Percentiles rank a stretch among this genome's conserved stretches.
Evolutionary conservation across 306 rosid genomes (phyloP).

Genomic region (Dryas octopetala): DNA sequence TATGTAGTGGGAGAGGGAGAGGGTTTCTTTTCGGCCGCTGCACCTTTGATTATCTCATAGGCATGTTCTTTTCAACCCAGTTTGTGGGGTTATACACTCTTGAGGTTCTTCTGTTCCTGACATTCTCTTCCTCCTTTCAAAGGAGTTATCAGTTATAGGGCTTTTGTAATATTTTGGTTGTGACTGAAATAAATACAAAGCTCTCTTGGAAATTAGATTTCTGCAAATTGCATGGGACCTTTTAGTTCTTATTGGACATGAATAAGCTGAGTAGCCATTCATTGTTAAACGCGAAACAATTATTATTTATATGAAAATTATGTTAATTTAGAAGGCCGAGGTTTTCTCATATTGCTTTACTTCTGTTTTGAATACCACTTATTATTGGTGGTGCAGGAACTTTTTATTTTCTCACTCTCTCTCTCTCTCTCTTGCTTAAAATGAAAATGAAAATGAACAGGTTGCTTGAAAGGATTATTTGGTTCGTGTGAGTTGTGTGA

Average conservation of each 20-base stretch:
- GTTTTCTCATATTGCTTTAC: not conserved
- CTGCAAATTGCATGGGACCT: not conserved
- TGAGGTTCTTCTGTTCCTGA: constrained; percentile 31
- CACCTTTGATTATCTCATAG: constrained; percentile 41
- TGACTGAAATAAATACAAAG: constrained; percentile 50
- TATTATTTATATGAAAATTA: not conserved
- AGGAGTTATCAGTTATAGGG: constrained; percentile 33
- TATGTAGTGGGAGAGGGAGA: constrained; percentile 46
- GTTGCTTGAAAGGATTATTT: too few relatives aligned
- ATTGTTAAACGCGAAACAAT: not conserved
- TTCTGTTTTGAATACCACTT: not conserved
- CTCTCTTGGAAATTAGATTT: constrained; percentile 21
- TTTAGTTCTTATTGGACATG: not conserved
- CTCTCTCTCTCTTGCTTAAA: too few relatives aligned
- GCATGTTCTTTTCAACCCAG: constrained; percentile 47
- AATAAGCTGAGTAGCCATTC: not conserved
- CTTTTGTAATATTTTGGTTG: constrained; percentile 49
- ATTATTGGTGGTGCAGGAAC: not conserved
- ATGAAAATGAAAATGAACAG: too few relatives aligned
- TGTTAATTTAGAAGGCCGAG: not conserved
- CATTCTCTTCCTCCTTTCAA: constrained; percentile 33
- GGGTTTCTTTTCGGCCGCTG: constrained; percentile 34
- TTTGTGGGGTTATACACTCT: constrained; percentile 30
- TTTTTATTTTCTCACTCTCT: too few relatives aligned
- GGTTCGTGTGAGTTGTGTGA: too few relatives aligned